These are phyloP conservation scores for Candida boleticola DNA, from an alignment of 805 yeast genomes.

Conservation along the genomic window DNA sequence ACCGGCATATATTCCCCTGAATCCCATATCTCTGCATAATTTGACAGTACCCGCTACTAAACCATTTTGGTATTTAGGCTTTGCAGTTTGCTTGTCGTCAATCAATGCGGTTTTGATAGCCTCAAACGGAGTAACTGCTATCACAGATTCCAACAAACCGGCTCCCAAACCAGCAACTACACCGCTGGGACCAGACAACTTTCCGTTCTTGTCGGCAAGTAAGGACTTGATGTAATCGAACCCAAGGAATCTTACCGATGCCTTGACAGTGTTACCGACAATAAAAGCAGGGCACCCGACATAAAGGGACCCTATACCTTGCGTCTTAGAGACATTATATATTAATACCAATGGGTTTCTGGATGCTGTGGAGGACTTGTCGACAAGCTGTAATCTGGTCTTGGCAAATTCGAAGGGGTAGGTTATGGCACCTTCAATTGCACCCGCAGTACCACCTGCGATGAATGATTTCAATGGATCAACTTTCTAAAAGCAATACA, in stretches of 20 bases:
- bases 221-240: conserved; percentile 81
- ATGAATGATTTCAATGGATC: conserved; percentile 81
- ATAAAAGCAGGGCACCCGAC: conserved; percentile 97
- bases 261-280: conserved; percentile 93
- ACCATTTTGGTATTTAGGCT: conserved; percentile 75
- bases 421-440: conserved; percentile 87
- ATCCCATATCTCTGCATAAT: conserved; percentile 73
- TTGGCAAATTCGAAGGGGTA: conserved; percentile 98
- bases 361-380: conserved; percentile 60
- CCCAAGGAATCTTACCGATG: conserved; percentile 91
- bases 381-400: conserved; percentile 82
- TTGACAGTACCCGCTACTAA: conserved; percentile 59
- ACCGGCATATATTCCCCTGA: conserved; percentile 84
- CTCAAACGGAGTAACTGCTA: conserved; percentile 96
- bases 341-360: conserved; percentile 84
- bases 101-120: conserved; percentile 94
- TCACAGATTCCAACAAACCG: conserved; percentile 84
- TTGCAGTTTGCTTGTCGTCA: conserved; percentile 79
- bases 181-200: conserved; percentile 85
- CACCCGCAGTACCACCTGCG: conserved; percentile 97
- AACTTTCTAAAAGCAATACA: conserved; percentile 35
- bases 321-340: conserved; percentile 67
- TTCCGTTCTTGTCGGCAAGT: conserved; percentile 80
- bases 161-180: conserved; percentile 98
- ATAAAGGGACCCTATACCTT: conserved; percentile 77